A percentile compares a stretch with the other conserved stretches of the same genome.
Evolutionary conservation across 1,139 yeast genomes (phyloP).

Genomic region (Pichiaceae sp.): DNA sequence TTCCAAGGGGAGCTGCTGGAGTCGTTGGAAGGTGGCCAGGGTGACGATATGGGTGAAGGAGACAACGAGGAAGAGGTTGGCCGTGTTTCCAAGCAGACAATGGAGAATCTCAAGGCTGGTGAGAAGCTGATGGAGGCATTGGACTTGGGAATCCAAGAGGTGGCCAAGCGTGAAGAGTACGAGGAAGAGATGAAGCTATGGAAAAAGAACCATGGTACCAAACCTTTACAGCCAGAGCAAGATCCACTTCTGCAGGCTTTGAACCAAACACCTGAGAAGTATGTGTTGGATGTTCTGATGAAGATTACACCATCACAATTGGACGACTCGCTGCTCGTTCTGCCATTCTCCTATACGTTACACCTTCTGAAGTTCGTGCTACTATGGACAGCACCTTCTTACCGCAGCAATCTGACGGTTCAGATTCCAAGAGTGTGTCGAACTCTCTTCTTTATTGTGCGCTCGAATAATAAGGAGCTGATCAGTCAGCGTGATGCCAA

Average conservation of each 20-base stretch:
- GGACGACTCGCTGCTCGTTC: slow-evolving; percentile 83
- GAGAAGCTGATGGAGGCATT: slow-evolving; percentile 90
- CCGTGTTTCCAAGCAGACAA: slow-evolving; percentile 72
- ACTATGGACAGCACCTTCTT: slow-evolving; percentile 55
- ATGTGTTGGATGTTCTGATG: slow-evolving; percentile 63
- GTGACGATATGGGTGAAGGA: slow-evolving; percentile 30
- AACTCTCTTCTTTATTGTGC: slow-evolving; percentile 64
- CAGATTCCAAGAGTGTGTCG: slow-evolving; percentile 62
- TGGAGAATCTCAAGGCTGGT: slow-evolving; percentile 91
- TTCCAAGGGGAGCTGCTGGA: slow-evolving; percentile 72
- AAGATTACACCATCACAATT: slow-evolving; percentile 77
- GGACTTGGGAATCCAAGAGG: slow-evolving; percentile 71
- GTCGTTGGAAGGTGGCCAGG: slow-evolving; percentile 46
- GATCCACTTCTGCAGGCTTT: slow-evolving; percentile 67
- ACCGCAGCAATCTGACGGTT: slow-evolving; percentile 34
- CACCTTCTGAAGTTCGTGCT: slow-evolving; percentile 65
- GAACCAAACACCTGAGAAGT: slow-evolving; percentile 63
- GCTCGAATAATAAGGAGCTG: slow-evolving; percentile 70
- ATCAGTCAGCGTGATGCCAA: slow-evolving; percentile 54
- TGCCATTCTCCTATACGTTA: slow-evolving; percentile 81
- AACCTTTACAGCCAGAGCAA: slow-evolving; percentile 52
- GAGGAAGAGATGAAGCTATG: slow-evolving; percentile 25
- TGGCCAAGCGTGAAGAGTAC: slow-evolving; percentile 50
- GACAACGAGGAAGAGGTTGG: slow-evolving; percentile 49
- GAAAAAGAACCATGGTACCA: slow-evolving; percentile 22